Evolutionary conservation across 1,284 basidiomycete genomes (phyloP), one percentile per base, ranked within the genome.

Genomic region (Rugiboletus extremiorientalis): DNA sequence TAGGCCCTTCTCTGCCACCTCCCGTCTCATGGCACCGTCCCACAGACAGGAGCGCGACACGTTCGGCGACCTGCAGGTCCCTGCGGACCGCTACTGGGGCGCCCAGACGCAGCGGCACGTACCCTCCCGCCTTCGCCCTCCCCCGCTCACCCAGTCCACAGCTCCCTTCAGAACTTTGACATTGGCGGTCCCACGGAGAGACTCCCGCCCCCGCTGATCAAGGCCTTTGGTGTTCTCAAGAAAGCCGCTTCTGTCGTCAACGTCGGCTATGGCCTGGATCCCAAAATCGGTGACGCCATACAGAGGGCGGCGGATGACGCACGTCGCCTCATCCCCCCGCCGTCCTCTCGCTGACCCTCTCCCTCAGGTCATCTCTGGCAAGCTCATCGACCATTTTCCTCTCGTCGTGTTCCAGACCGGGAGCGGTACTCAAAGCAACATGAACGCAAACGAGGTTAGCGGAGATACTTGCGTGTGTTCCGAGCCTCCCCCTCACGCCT

Each of bases 371-470:
- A 98, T 99, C 73, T 91, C 91, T 52, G 96, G 96, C 59, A 94
- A 96, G 76, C 85, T 99, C 60, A 83, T 89, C 40, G 94, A 94
- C 63, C 92, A 99, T 76, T 99, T 99, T 81, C 97, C 97, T 28
- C 81, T 99, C 38, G 97, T 99, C 55, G 96, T 99, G 49, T 99
- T 98, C 85, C 97, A 99, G 78, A 99, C 97, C 47, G 97, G 97
- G 57, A 97, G 94, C 57, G 97, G 97, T 50, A 99, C 97, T 5
- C 97, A 99, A 77, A 96, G 93, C 74, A 99, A 99, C 82, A 99
- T 99, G 97, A 99, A 99, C 77, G 92, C 87, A 60, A 99, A 99
- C 76, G 97, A 99, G 85, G 91, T 88, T 57, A 23, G 65, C 45
- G 36, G 31, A 62, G 62, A 14, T 6, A 27, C 44, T 45, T 27